Conservation (phyloP, 2,329 filamentous ascomycete species). For the Alternaria brassicicola region DNA sequence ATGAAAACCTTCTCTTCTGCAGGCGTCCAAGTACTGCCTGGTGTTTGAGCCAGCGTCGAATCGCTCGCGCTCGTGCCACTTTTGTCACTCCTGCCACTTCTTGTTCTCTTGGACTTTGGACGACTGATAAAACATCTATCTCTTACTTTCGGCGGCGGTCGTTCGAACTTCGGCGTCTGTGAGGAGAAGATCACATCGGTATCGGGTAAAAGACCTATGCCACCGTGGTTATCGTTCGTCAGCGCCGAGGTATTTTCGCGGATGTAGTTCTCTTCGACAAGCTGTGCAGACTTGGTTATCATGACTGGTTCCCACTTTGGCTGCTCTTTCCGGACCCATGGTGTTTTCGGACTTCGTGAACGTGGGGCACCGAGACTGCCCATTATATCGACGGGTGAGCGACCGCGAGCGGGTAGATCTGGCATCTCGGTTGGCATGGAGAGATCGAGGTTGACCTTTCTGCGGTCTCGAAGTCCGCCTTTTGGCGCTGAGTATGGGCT, state of each 20-base stretch:
- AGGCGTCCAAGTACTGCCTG: conserved; percentile 10
- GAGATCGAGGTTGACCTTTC: conserved; percentile 38
- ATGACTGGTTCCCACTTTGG: conserved; percentile 16
- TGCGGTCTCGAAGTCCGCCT: conserved; percentile 34
- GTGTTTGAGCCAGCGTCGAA: conserved; percentile 14
- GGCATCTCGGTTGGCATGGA: conserved; percentile 30
- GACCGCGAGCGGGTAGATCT: conserved; percentile 27
- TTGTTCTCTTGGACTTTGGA: conserved; percentile 10
- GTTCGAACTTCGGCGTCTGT: conserved; percentile 15
- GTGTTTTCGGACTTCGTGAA: conserved; percentile 36
- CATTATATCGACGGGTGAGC: conserved; percentile 14
- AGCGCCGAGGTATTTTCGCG: neutral
- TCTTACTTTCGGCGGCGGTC: conserved; percentile 10
- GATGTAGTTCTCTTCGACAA: conserved; percentile 20
- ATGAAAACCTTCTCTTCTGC: conserved; percentile 5
- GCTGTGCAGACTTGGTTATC: conserved; percentile 16
- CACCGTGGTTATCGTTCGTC: neutral
- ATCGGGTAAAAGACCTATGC: conserved; percentile 14
- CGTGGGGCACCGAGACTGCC: conserved; percentile 30
- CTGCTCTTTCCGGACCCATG: conserved; percentile 23
- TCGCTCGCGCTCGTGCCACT: conserved; percentile 19
- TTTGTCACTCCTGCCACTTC: conserved; percentile 8
- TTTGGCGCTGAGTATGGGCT: conserved; percentile 4
- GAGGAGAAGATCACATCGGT: conserved; percentile 13
- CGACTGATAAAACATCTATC: conserved; percentile 22